Base-by-base conservation (phyloP, 2,329 filamentous ascomycete genomes). In the Exophiala xenobiotica region DNA sequence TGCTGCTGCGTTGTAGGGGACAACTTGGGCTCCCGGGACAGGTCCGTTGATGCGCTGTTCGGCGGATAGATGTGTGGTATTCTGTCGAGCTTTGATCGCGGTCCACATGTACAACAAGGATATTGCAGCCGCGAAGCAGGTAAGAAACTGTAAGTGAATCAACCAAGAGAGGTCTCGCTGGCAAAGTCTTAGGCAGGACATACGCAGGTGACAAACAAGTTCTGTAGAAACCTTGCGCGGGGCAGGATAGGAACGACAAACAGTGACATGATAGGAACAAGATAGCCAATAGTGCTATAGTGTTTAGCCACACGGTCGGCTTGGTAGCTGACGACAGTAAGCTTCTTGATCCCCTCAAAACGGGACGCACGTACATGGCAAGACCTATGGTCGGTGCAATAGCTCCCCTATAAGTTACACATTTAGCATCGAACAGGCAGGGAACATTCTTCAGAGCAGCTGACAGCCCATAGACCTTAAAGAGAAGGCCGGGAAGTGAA, bases 171-270 rank as follows among this genome's bases (percentile, higher is more conserved):
- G n/a, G n/a, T n/a, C n/a, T n/a, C n/a, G n/a, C n/a, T n/a, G n/a
- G n/a, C n/a, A n/a, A n/a, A n/a, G n/a, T n/a, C n/a, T n/a, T n/a
- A n/a, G 18, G 2, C 33, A 9, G 14, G 19, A 35, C 46, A 20
- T 7, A 81, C 44, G 6, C 85, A 44, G 57, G 87, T 86, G 53
- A 88, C 71, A 1, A 84, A 62, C 68, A 88, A 74, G 23, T 79
- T 87, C 67, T 90, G 86, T 2, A 89, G 67, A 62, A 85, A 88
- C 61, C 88, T 90, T 11, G 85, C 84, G 35, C 87, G 74, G 0
- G 87, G 86, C 70, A 88, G 76, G 50, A 88, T 80, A n/a, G 79
- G 73, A 48, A 88, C 74, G 0, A 80, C 78, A 3, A 90, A 67
- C 24, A 90, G 79, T 2, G 78, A 78, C 55, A 87, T 76, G 56